Base-by-base conservation (phyloP, 129 eudicot species). In the Solidago caesia region DNA sequence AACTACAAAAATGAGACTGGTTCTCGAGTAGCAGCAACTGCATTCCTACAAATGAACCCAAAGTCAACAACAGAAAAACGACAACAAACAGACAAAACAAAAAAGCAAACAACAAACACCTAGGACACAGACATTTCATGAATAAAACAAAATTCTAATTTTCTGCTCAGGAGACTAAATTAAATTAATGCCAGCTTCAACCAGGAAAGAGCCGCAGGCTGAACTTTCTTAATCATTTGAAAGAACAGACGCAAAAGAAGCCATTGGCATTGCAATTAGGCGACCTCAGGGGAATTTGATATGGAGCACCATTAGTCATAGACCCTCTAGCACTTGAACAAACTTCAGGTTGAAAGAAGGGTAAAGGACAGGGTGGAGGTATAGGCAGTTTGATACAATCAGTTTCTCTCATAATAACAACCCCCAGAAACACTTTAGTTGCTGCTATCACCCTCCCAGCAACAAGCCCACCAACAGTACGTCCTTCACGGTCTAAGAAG, bases 321-420 rank as follows among this genome's bases (percentile, higher is more conserved):
- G 64, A 71, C 15, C 64, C 51, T 53, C 52, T 16, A 4, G 65
- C 64, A 55, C 52, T 10, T 71, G 75, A 53, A 71, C 47, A 55
- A 39, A 16, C 41, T 26, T 71, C 65, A 16, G 64, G 14, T 21
- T 10, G 13, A 55, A 8, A 2, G 41, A 6, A 33, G 25, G 42
- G 57, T 4, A 21, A 67, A 67, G 49, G 5, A 71, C 5, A 43
- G 21, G 75, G 63, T 71, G 39, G 4, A 33, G 64, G 1, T 8
- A 71, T 4, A 53, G 75, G 64, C 64, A 71, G 64, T 71, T 69
- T 29, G 7, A 69, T 49, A 45, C 73, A 53, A 52, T 39, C 64
- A 8, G 51, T 39, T 42, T 39, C 39, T 53, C 45, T 55, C 10
- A 56, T 8, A 39, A 71, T 53, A 53, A 51, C 16, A 53, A 71